phyloP scores from a whole-genome alignment of 2,329 filamentous ascomycete genomes.

The Claviceps digitariae region DNA sequence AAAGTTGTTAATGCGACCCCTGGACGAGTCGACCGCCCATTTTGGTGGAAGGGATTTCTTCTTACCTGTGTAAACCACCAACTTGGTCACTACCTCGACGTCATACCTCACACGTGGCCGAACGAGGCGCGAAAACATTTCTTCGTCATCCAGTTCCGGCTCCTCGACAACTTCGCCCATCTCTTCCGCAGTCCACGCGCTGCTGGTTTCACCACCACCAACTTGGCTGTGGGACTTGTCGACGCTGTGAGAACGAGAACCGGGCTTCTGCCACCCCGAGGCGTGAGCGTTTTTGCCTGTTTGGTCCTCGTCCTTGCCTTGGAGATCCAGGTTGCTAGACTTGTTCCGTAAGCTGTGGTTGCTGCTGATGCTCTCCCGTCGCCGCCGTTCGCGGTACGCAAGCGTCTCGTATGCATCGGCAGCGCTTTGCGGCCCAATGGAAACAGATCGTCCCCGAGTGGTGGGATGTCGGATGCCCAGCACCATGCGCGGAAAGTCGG shows the following conservation, averaged over 20 bases:
- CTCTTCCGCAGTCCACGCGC: constrained; percentile 6
- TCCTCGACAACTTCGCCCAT: constrained; percentile 18
- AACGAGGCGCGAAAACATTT: constrained; percentile 74
- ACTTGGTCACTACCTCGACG: constrained; percentile 94
- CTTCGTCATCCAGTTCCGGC: constrained; percentile 49
- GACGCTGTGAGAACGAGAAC: constrained; percentile 41
- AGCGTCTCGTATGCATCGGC: constrained; percentile 94
- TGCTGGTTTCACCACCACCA: constrained; percentile 54
- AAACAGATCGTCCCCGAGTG: constrained; percentile 62
- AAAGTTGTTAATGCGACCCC: too few relatives aligned
- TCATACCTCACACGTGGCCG: constrained; percentile 88
- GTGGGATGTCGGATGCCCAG: constrained; percentile 66
- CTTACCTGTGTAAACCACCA: constrained; percentile 83
- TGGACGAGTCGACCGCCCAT: too few relatives aligned
- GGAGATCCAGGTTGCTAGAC: constrained; percentile 28
- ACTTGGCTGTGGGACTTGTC: constrained; percentile 49
- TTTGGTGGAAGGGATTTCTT: too few relatives aligned
- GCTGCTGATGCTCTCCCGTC: constrained; percentile 41
- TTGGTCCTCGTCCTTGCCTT: constrained; percentile 24
- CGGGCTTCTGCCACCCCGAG: constrained; percentile 31
- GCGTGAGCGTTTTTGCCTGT: constrained; percentile 25
- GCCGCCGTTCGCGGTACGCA: constrained; percentile 63
- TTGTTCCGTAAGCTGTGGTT: constrained; percentile 34
- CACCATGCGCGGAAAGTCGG: constrained; percentile 70
- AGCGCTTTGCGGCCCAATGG: constrained; percentile 85